phyloP scores from a whole-genome alignment of 345 rosid genomes.

The Eutrema heterophyllum region DNA sequence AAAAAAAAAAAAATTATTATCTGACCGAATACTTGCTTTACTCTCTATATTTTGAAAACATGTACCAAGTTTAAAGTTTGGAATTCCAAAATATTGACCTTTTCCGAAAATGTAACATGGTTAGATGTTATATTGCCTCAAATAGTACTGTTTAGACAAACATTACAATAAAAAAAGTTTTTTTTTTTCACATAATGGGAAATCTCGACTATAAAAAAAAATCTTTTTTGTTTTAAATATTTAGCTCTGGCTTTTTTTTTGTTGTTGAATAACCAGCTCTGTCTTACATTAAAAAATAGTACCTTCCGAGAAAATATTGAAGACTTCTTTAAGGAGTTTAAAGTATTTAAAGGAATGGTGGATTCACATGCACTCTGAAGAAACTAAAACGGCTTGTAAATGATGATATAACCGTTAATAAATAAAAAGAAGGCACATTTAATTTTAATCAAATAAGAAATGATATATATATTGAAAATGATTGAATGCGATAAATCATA shows the following conservation, averaged over 20 bases:
- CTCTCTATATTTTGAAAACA: not conserved
- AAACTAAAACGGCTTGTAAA: slow-evolving; percentile 17
- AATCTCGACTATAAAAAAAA: not conserved
- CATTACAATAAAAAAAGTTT: not conserved
- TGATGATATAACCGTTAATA: not conserved
- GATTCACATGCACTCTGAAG: slow-evolving; percentile 28
- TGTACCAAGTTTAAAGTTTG: not conserved
- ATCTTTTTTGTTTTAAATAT: not conserved
- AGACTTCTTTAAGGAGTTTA: not conserved
- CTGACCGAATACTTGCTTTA: not conserved
- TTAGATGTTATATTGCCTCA: not conserved
- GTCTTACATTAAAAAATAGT: not conserved
- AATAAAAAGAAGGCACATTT: not conserved
- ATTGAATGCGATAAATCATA: slow-evolving; percentile 10
- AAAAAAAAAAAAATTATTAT: too few relatives aligned
- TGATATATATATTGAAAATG: not conserved
- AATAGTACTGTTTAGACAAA: not conserved
- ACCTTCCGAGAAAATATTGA: not conserved
- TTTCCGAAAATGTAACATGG: not conserved
- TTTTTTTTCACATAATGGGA: not conserved
- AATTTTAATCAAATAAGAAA: not conserved
- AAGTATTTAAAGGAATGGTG: slow-evolving; percentile 24
- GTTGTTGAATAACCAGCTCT: not conserved
- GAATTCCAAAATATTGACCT: not conserved
- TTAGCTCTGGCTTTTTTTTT: too few relatives aligned